These are phyloP conservation scores for Ophiostoma fasciatum DNA, from an alignment of 2,329 filamentous ascomycete species.

Conservation along the genomic window DNA sequence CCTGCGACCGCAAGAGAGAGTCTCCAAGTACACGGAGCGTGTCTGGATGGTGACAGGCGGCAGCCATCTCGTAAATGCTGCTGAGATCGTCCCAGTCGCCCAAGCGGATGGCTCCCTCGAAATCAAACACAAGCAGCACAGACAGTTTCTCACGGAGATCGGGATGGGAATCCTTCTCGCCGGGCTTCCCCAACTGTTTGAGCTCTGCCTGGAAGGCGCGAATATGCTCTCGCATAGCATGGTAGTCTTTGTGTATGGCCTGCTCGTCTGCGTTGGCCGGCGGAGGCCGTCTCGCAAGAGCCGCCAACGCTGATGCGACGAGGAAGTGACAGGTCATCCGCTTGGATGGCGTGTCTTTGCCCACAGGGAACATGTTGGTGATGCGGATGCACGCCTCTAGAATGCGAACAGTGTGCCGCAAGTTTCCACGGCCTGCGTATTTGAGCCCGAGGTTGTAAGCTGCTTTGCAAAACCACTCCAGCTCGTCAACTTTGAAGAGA, in stretches of 20 bases:
- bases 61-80: slow-evolving; percentile 40
- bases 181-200: slow-evolving; percentile 22
- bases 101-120: slow-evolving; percentile 57
- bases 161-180: slow-evolving; percentile 27
- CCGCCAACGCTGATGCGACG: slow-evolving; percentile 33
- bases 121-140: slow-evolving; percentile 58
- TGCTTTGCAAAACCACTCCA: slow-evolving; percentile 75
- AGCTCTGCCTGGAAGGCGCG: slow-evolving; percentile 37
- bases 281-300: slow-evolving; percentile 28
- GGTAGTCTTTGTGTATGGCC: slow-evolving; percentile 44
- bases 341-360: slow-evolving; percentile 39
- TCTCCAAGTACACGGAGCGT: slow-evolving; percentile 53
- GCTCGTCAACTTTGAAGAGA: slow-evolving; percentile 47
- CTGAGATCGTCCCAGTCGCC: slow-evolving; percentile 52
- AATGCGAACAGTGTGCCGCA: slow-evolving; percentile 40
- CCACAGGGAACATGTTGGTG: slow-evolving; percentile 33
- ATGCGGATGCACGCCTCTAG: slow-evolving; percentile 37
- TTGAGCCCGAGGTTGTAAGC: slow-evolving; percentile 64
- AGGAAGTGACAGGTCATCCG: slow-evolving; percentile 60
- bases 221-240: slow-evolving; percentile 44
- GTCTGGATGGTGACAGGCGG: slow-evolving; percentile 25
- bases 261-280: slow-evolving; percentile 23
- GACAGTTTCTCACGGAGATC: slow-evolving; percentile 49
- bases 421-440: slow-evolving; percentile 38
- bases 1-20: slow-evolving; percentile 39